Evolutionary conservation across 2,329 filamentous ascomycete species (phyloP).

Genomic region (Fusarium drepaniforme): DNA sequence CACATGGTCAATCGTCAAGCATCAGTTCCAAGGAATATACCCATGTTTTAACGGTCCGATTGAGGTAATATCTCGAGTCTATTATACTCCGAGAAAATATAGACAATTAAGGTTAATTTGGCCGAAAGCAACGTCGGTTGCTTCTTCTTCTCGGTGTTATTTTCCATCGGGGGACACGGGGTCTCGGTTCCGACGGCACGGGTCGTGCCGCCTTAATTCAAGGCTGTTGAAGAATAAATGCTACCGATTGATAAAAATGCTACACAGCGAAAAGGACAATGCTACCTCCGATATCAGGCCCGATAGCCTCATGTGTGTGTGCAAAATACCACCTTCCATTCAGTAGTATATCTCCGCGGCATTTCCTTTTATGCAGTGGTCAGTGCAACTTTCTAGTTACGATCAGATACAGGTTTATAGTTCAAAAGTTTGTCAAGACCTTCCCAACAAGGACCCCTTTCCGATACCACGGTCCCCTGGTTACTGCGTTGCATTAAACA

Average conservation of each 20-base stretch:
- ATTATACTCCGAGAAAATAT: not conserved
- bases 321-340: slow-evolving; percentile 1
- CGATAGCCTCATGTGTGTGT: not conserved
- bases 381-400: not conserved
- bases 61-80: not conserved
- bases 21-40: not conserved
- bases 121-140: not conserved
- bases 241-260: not conserved
- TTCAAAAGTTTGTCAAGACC: not conserved
- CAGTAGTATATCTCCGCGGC: not conserved
- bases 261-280: not conserved
- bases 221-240: not conserved
- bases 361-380: not conserved
- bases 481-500: not conserved
- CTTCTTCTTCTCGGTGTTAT: not conserved
- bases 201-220: not conserved
- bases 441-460: not conserved
- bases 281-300: not conserved
- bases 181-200: slow-evolving; percentile 1
- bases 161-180: not conserved
- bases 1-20: not conserved
- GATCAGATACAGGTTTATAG: not conserved
- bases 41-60: not conserved
- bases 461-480: not conserved
- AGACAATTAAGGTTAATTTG: slow-evolving; percentile 1